Conservation (phyloP, 345 rosid species). For the Noccaea caerulescens region DNA sequence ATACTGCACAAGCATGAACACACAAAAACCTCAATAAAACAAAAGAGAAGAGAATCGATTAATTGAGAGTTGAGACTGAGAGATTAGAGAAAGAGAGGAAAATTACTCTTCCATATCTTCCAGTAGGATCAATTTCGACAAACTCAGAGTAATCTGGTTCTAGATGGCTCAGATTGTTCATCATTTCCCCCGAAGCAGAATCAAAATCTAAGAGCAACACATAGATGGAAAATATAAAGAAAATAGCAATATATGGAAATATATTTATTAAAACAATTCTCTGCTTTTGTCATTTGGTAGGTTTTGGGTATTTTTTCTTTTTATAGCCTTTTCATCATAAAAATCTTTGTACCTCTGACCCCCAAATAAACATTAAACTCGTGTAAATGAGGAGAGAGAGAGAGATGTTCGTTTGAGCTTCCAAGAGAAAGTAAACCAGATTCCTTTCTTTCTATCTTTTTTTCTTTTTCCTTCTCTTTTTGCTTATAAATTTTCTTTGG, state of each 20-base stretch:
- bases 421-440: constrained; percentile 23
- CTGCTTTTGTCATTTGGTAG: neutral
- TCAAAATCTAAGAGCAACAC: constrained; percentile 7
- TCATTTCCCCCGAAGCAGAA: constrained; percentile 41
- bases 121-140: constrained; percentile 97
- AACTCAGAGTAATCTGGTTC: constrained; percentile 65
- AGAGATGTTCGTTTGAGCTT: constrained; percentile 1
- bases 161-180: constrained; percentile 63
- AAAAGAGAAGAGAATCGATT: neutral
- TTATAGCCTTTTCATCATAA: constrained; percentile 22
- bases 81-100: constrained; percentile 16
- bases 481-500: neutral
- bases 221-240: constrained; percentile 27
- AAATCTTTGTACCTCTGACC: constrained; percentile 28
- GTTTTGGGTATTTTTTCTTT: constrained; percentile 5
- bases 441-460: constrained; percentile 24
- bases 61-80: constrained; percentile 9
- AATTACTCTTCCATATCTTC: constrained; percentile 94
- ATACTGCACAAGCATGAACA: constrained; percentile 59
- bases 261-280: neutral
- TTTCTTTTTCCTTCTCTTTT: neutral
- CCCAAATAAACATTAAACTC: constrained; percentile 19
- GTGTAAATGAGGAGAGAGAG: constrained; percentile 27
- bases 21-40: constrained; percentile 3
- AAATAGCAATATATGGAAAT: constrained; percentile 19